Base-by-base conservation (phyloP, 139 green algal species). In the Tetraselmis chui region DNA sequence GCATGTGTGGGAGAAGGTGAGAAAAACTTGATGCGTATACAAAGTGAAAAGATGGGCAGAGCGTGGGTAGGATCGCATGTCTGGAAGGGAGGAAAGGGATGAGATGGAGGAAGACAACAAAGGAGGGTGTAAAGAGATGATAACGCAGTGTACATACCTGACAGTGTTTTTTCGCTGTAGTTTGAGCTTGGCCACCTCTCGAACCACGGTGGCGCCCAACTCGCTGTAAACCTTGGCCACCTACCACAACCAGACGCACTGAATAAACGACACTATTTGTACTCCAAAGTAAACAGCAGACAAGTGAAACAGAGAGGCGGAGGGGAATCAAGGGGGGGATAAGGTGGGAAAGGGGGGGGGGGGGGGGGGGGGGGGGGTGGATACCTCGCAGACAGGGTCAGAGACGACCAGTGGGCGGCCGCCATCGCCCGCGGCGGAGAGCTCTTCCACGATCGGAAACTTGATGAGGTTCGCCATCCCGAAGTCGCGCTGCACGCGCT, bases 371-470 rank as follows among this genome's bases (percentile, higher is more conserved):
- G 74, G 18, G 23, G 24, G 23, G 29, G 79, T 24, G 89, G 76
- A 26, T 18, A 67, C 45, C 45, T 67, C 31, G 0, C 92, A 86
- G 1, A 87, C 84, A 31, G 97, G 97, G 30, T 97, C 81, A 2
- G 84, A 67, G 0, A 99, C 90, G 5, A 99, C 96, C 32, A 97
- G 86, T 0, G 97, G 97, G 79, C 79, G 30, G 11, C 97, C 96
- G 67, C 87, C 91, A 83, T 99, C 97, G 27, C 95, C 94, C 5
- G 94, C 93, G 1, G 92, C 91, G 5, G 94, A 97, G 26, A 99
- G 88, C 76, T 97, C 92, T 1, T 90, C 85, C 29, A 93, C 87
- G 74, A 99, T 99, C 58, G 97, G 97, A 85, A 99, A 96, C 27
- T 91, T 82, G 2, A 98, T 76, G 0, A 99, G 87, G 90, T 99